Evolutionary conservation across 768 basidiomycete genomes (phyloP), one percentile per base, ranked within the genome.

Genomic region (Lanmaoa pseudosensibilis): DNA sequence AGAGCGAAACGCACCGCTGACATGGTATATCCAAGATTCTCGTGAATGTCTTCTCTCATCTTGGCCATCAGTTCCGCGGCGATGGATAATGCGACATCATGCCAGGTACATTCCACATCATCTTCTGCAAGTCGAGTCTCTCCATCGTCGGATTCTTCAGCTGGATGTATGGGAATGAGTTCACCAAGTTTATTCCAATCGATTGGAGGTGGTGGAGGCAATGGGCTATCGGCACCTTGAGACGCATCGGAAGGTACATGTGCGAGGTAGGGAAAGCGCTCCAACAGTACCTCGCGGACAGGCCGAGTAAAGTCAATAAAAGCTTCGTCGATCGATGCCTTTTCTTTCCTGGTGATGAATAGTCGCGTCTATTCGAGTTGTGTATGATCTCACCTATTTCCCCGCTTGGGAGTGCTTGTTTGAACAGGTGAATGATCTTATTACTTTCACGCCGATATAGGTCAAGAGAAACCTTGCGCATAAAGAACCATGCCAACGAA

Each of bases 321-420:
- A 0, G 92, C 94, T 67, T 99, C 97, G 65, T 98, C 97, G 36
- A 98, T 97, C 0, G 93, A 96, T 23, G 97, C 97, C 69, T 95
- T 97, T 74, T 99, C 96, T 94, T 69, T 46, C 32, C 41, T 38
- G 27, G 11, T 38, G 40, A 52, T 49, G 36, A 55, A 43, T 36
- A 25, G 59, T 54, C 8, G 12, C 4, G 45, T 32, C 34, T 21
- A 46, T 25, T 40, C 19, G 32, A 46, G 5, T 11, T 38, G 19
- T 32, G 25, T 23, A 47, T 34, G 15, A 18, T 54, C 78, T 64
- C 60, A 93, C 94, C 94, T 52, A 96, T 80, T 76, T 96, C 92
- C 21, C 87, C 91, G 5, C 75, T 81, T 2, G 91, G 87, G 37
- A 94, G 76, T 56, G 84, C 75, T 49, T 92, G 88, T 67, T 88